Base-by-base conservation (phyloP, 192 early-diverging fungal species). In the Coemansia sp. region DNA sequence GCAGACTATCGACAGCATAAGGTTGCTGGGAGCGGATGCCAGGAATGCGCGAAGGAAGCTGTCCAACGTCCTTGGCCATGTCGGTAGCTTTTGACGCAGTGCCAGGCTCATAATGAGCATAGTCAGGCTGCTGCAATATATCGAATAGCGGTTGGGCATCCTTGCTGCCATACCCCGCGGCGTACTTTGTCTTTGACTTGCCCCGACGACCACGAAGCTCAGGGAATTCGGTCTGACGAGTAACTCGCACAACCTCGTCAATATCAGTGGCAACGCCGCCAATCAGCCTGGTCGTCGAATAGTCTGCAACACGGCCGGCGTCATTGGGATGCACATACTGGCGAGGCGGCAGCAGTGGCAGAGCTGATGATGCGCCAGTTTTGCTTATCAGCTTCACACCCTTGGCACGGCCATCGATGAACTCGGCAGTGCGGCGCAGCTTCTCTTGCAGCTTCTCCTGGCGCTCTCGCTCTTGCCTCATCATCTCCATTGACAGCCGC, bases 401-500 rank as follows among this genome's bases (percentile, higher is more conserved):
- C 35, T n/a, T 62, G n/a, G 33, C 46, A 23, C 77, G 77, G 3
- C 44, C 47, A 16, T 66, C 66, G 8, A 63, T 37, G 2, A 33
- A 16, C 44, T 74, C 80, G 4, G 62, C 68, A 2, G 63, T n/a
- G 17, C 72, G 72, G 32, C 75, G 67, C 30, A 67, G 69, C 52
- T 63, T 74, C 23, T 82, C 80, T 17, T 68, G 68, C 19, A 55
- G 55, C 26, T 73, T 66, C 49, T 75, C 80, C 58, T 72, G 75
- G 11, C 76, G 80, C 65, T 69, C 66, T 11, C 76, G 69, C 47
- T 83, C 80, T 46, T 68, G 72, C 26, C 64, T 60, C 80, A 83
- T 83, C 62, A 67, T 74, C 67, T 75, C 67, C 70, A 83, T 77
- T 1, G 80, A 83, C 44, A 83, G 67, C 2, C 73, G 72, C 23